Evolutionary conservation across 2,329 filamentous ascomycete genomes (phyloP), one percentile per base, ranked within the genome.

Genomic region (Diaporthe sp.): DNA sequence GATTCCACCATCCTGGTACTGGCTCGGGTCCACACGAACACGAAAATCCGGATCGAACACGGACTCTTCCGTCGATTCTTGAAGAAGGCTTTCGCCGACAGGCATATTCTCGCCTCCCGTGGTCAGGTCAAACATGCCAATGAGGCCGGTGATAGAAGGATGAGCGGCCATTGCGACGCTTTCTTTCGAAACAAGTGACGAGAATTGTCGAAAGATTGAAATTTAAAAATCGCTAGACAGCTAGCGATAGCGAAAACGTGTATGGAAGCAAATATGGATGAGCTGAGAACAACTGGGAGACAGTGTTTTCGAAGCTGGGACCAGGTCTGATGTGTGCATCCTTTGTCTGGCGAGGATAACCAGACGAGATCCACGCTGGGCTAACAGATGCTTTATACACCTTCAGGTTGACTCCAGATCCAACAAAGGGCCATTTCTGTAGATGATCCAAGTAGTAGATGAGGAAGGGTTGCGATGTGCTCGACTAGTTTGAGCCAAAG

Each of bases 21-120:
- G 28, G 55, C 28, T 58, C 28, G 55, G 55, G 8, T 34, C 55
- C 15, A 58, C 55, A 22, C 22, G 15, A 22, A 12, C 8, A 31
- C 55, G 55, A 17, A 58, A 58, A 31, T 58, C 55, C 28, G 55
- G 55, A 13, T 58, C 55, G 7, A 58, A 58, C 17, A 58, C 55
- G 31, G 55, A 58, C 55, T 58, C 55, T 6, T 34, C 28, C 6
- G 55, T 58, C 17, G 28, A 37, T 58, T 58, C 55, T 22, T 58
- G 55, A 34, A 34, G 55, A 17, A 58, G 22, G 15, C 55, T 58
- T 34, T 37, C 55, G 9, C 55, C 55, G 9, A 58, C 5, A 34
- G 55, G 28, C 15, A 34, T 22, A 22, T 58, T 58, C 55, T 58
- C 28, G 17, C 6, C 2, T 19, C 55, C 55, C 55, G 15, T 34